Base-by-base conservation (phyloP, 768 basidiomycete species). In the Hysterangium stoloniferum region DNA sequence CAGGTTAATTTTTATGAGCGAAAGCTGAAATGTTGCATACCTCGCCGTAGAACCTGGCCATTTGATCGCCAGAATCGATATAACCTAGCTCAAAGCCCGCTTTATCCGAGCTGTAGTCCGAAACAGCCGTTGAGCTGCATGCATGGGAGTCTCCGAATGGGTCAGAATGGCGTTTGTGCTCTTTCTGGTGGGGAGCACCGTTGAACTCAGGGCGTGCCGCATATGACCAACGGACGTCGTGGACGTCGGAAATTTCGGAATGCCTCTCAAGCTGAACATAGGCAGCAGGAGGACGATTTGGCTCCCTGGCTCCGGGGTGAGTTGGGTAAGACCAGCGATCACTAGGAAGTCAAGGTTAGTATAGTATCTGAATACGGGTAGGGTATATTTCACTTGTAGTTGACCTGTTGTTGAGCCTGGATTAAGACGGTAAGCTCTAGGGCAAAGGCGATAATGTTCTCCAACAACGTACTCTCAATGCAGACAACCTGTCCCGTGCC, bases 401-500 rank as follows among this genome's bases (percentile, higher is more conserved):
- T n/a, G n/a, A n/a, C n/a, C n/a, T n/a, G n/a, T n/a, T 84, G 80
- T 58, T 86, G 86, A 42, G 84, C 84, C 83, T 86, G 56, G 24
- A 51, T 38, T 48, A 52, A 52, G 49, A 46, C 52, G 32, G 29
- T 43, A 44, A 55, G 47, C 56, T 54, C 28, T 40, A 49, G 31
- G 20, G 41, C 7, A 37, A 36, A 37, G 29, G 25, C 37, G 54
- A 54, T 38, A 27, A 35, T n/a, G 7, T 22, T 11, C n/a, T n/a
- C n/a, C n/a, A n/a, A n/a, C n/a, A n/a, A n/a, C 80, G 52, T 53
- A 87, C 86, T 71, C 87, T 79, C 80, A 86, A 79, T 56, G 84
- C 86, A 60, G 87, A 90, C 57, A 94, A 77, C 75, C 91, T 80
- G 72, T 94, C 90, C 78, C 91, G 81, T 57, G 91, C 87, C 82